phyloP scores from a whole-genome alignment of 805 yeast species.

The Wickerhamiella siamensis region DNA sequence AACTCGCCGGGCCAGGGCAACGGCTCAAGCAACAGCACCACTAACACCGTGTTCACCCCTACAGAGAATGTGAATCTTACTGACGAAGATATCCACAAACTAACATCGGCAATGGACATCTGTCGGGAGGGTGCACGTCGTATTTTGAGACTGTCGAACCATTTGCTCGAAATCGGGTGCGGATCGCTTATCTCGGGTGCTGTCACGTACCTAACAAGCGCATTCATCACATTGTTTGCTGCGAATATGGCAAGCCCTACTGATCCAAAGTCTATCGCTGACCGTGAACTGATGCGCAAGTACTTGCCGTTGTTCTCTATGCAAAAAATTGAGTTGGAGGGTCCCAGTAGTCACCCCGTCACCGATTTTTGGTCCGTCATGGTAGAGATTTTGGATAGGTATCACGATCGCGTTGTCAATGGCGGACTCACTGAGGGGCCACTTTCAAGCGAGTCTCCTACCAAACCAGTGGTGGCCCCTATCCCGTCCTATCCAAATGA shows the following conservation, averaged over 20 bases:
- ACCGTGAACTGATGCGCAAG: conserved; percentile 1
- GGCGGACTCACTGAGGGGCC: background rate
- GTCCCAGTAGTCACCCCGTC: background rate
- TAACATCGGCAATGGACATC: background rate
- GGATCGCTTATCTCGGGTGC: background rate
- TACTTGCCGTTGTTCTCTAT: background rate
- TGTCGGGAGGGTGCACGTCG: background rate
- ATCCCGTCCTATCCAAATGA: background rate
- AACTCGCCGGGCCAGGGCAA: background rate
- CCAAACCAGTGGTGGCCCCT: background rate
- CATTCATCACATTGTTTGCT: conserved; percentile 1
- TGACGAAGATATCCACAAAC: background rate
- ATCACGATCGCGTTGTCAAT: background rate
- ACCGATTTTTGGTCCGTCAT: background rate
- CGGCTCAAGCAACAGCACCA: background rate
- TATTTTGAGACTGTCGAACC: background rate
- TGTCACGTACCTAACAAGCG: background rate
- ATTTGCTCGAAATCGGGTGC: background rate
- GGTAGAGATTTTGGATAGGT: background rate
- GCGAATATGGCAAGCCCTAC: background rate
- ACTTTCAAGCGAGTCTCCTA: background rate
- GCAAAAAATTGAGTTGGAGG: background rate
- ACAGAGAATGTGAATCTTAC: background rate
- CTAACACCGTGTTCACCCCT: background rate
- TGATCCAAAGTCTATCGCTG: background rate